Conservation (phyloP, 495 filamentous ascomycete species). For the Pyrenula aspistea region DNA sequence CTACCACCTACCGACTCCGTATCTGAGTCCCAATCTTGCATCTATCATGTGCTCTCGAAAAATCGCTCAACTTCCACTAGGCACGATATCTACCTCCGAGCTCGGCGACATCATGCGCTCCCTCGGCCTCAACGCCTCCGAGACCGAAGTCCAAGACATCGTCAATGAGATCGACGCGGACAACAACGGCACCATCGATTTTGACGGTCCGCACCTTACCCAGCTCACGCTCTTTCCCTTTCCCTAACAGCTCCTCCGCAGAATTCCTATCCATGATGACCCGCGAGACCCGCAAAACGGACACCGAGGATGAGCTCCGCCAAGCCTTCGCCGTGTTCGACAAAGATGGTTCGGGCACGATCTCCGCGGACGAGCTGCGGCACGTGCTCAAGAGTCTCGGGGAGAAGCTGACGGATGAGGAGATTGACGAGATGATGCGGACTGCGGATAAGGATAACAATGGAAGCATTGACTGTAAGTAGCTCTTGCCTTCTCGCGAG, state of each 20-base stretch:
- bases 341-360: conserved; percentile 33
- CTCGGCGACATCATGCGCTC: conserved; percentile 31
- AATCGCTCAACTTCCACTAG: conserved; percentile 3
- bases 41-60: too few species aligned
- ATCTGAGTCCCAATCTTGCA: too few species aligned
- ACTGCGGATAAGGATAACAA: conserved; percentile 33
- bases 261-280: conserved; percentile 38
- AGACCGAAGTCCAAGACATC: conserved; percentile 29
- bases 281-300: conserved; percentile 19
- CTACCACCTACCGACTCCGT: too few species aligned
- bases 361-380: conserved; percentile 30
- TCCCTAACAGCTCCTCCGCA: conserved; percentile 2
- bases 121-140: conserved; percentile 30
- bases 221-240: neutral
- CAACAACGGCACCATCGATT: conserved; percentile 31
- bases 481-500: conserved; percentile 1
- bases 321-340: conserved; percentile 37
- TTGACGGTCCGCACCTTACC: conserved; percentile 20
- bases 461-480: conserved; percentile 35
- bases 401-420: conserved; percentile 30
- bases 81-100: conserved; percentile 28
- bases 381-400: conserved; percentile 32
- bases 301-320: conserved; percentile 31
- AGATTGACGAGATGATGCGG: conserved; percentile 36
- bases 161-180: conserved; percentile 34